Percentiles rank a stretch among this genome's conserved stretches.
Evolutionary conservation across 805 yeast genomes (phyloP).

Genomic region (Priceomyces castillae): DNA sequence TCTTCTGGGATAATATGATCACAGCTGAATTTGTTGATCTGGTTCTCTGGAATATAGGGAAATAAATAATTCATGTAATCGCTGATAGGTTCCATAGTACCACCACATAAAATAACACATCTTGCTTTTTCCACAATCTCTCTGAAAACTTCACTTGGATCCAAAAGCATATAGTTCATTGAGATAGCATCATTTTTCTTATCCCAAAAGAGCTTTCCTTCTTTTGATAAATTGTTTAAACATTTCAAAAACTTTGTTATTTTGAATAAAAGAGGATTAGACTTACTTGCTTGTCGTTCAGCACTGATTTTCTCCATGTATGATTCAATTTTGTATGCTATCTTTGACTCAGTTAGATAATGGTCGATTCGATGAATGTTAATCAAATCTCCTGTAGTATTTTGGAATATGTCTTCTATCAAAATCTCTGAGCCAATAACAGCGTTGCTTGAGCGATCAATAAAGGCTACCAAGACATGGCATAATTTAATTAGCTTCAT

Average conservation of each 20-base stretch:
- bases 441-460: slow-evolving; percentile 29
- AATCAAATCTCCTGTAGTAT: slow-evolving; percentile 64
- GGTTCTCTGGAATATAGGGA: slow-evolving; percentile 44
- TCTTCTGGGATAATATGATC: slow-evolving; percentile 78
- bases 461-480: slow-evolving; percentile 48
- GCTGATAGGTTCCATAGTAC: slow-evolving; percentile 88
- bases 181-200: slow-evolving; percentile 22
- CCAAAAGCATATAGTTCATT: slow-evolving; percentile 70
- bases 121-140: slow-evolving; percentile 62
- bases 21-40: slow-evolving; percentile 62
- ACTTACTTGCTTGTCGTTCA: slow-evolving; percentile 11
- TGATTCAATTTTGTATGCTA: slow-evolving; percentile 79
- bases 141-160: slow-evolving; percentile 70
- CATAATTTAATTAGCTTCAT: slow-evolving; percentile 61
- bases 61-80: slow-evolving; percentile 68
- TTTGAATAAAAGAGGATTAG: slow-evolving; percentile 61
- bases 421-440: slow-evolving; percentile 55
- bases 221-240: slow-evolving; percentile 69
- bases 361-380: slow-evolving; percentile 66
- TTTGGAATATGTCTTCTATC: slow-evolving; percentile 51
- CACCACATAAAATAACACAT: slow-evolving; percentile 84
- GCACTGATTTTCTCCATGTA: slow-evolving; percentile 45
- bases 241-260: slow-evolving; percentile 62
- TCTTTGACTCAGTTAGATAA: slow-evolving; percentile 65
- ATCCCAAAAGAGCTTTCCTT: slow-evolving; percentile 78